Evolutionary conservation across 345 rosid species (phyloP).

Genomic region (Carallia pectinifolia): DNA sequence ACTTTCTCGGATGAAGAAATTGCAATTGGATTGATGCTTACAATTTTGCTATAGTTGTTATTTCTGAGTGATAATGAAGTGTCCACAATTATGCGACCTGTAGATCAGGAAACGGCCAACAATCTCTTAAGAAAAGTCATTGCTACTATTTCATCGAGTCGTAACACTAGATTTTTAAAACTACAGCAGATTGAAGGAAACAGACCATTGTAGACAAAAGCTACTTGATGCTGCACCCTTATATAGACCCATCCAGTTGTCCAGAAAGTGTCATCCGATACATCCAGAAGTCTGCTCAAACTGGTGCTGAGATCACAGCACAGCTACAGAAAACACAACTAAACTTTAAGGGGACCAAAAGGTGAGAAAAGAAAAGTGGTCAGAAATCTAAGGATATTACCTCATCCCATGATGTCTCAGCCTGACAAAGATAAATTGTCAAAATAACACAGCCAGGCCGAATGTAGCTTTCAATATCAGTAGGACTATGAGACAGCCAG

Average conservation of each 20-base stretch:
- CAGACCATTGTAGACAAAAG: constrained; percentile 73
- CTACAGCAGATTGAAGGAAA: constrained; percentile 19
- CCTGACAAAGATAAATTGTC: constrained; percentile 82
- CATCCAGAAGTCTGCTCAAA: constrained; percentile 75
- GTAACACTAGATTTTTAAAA: not conserved
- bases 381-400: constrained; percentile 45
- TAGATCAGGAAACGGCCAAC: constrained; percentile 20
- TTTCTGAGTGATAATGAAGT: constrained; percentile 61
- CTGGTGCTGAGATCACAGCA: constrained; percentile 66
- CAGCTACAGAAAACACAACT: constrained; percentile 49
- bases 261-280: constrained; percentile 80
- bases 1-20: constrained; percentile 54
- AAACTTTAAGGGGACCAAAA: constrained; percentile 21
- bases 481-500: constrained; percentile 93
- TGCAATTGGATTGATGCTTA: constrained; percentile 78
- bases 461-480: constrained; percentile 98
- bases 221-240: constrained; percentile 76
- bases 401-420: constrained; percentile 87
- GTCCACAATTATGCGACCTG: constrained; percentile 87
- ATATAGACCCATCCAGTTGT: constrained; percentile 81
- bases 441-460: constrained; percentile 93
- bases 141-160: not conserved
- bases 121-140: constrained; percentile 4
- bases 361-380: not conserved
- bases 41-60: constrained; percentile 51